phyloP scores from a whole-genome alignment of 2,329 filamentous ascomycete species.

The Penicillium sp. region DNA sequence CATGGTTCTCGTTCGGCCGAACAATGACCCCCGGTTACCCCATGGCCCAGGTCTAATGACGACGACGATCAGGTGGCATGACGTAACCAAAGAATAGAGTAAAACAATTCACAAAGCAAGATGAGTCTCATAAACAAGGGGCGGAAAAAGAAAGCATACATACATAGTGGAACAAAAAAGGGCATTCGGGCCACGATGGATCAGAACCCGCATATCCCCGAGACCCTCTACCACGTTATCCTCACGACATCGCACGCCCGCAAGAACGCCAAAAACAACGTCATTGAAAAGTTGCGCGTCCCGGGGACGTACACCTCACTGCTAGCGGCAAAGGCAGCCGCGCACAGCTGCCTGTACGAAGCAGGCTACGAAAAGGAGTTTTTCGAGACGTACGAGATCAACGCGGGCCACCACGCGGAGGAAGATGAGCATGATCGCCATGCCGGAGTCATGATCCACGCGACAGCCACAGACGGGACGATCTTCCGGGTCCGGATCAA shows the following conservation, averaged over 20 bases:
- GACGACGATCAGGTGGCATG: too few relatives aligned
- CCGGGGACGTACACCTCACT: constrained; percentile 31
- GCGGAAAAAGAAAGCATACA: too few relatives aligned
- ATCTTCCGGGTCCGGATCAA: constrained; percentile 32
- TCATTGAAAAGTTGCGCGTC: constrained; percentile 32
- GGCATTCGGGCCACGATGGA: not conserved
- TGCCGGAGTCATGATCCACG: constrained; percentile 29
- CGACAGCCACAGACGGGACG: constrained; percentile 31
- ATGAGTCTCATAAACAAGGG: too few relatives aligned
- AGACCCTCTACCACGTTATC: constrained; percentile 32
- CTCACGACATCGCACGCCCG: constrained; percentile 28
- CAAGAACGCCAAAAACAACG: constrained; percentile 25
- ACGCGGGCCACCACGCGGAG: constrained; percentile 8
- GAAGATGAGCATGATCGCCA: not conserved
- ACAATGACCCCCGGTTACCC: too few relatives aligned
- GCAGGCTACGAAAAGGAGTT: constrained; percentile 36
- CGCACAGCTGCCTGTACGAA: constrained; percentile 35
- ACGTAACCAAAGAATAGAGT: too few relatives aligned
- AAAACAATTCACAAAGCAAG: too few relatives aligned
- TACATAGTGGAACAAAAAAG: too few relatives aligned
- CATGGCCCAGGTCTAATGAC: too few relatives aligned
- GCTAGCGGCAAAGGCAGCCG: constrained; percentile 29
- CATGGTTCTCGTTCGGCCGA: too few relatives aligned
- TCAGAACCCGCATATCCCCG: not conserved
- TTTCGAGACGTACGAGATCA: constrained; percentile 32